Percentiles rank a stretch among this genome's conserved stretches.
Evolutionary conservation across 2,329 filamentous ascomycete genomes (phyloP).

Genomic region (Myrmaecium sp.): DNA sequence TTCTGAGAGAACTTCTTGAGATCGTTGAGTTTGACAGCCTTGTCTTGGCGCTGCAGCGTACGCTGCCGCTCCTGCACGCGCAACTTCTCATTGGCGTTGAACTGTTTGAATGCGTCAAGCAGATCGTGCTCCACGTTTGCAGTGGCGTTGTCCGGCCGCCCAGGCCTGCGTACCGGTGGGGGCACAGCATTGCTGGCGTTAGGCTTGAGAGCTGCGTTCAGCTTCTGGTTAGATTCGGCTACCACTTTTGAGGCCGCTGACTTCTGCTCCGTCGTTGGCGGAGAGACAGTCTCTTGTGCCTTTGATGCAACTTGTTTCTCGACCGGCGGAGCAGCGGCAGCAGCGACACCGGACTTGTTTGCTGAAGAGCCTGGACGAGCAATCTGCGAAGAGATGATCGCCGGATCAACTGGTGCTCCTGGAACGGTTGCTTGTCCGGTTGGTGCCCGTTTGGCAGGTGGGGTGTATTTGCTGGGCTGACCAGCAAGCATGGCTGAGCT

Average conservation of each 20-base stretch:
- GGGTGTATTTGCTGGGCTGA: constrained; percentile 63
- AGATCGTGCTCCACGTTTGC: constrained; percentile 45
- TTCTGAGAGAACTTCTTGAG: constrained; percentile 85
- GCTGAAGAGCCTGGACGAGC: constrained; percentile 27
- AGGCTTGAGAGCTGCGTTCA: constrained; percentile 14
- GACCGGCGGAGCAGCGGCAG: constrained; percentile 8
- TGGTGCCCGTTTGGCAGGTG: constrained; percentile 71
- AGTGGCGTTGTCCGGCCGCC: constrained; percentile 34
- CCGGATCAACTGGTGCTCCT: constrained; percentile 67
- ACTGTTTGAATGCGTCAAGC: constrained; percentile 46
- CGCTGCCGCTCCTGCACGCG: constrained; percentile 39
- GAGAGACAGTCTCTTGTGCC: constrained; percentile 5
- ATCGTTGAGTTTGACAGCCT: constrained; percentile 83
- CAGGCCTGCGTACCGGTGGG: constrained; percentile 16
- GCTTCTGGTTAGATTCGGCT: constrained; percentile 12
- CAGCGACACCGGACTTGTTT: constrained; percentile 11
- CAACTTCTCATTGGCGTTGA: constrained; percentile 44
- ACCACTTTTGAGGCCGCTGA: constrained; percentile 9
- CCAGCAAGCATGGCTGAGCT: constrained; percentile 49
- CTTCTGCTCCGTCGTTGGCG: constrained; percentile 7
- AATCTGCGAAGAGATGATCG: constrained; percentile 79
- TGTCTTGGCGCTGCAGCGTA: constrained; percentile 48
- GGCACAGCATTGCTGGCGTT: constrained; percentile 4
- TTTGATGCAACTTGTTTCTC: constrained; percentile 7
- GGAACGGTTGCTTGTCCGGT: constrained; percentile 55